A percentile compares a stretch with the other conserved stretches of the same genome.
phyloP scores from a whole-genome alignment of 306 rosid species.

The Vigna unguiculata region DNA sequence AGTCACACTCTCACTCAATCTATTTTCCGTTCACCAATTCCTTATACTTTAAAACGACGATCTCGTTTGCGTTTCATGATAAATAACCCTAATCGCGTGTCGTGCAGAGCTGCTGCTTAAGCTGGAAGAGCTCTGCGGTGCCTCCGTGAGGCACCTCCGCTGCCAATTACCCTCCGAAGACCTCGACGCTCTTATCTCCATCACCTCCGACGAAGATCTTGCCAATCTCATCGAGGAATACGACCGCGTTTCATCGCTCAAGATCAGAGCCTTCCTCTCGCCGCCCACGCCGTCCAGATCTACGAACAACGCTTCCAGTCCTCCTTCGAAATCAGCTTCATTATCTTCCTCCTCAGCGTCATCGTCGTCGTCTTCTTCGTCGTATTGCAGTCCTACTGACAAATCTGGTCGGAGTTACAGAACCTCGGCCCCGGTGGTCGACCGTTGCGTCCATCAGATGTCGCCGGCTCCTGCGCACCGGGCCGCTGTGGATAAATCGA shows the following conservation, averaged over 20 bases:
- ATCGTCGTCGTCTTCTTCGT: slow-evolving; percentile 48
- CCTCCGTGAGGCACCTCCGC: slow-evolving; percentile 69
- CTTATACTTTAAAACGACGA: slow-evolving; percentile 8
- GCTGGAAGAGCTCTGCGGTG: slow-evolving; percentile 75
- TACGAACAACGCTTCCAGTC: slow-evolving; percentile 44
- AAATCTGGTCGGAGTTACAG: slow-evolving; percentile 47
- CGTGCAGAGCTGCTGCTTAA: slow-evolving; percentile 73
- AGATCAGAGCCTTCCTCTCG: slow-evolving; percentile 85
- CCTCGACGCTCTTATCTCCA: slow-evolving; percentile 88
- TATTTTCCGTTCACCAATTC: background rate
- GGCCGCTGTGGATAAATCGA: slow-evolving; percentile 47
- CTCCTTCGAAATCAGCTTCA: slow-evolving; percentile 53
- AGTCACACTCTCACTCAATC: background rate
- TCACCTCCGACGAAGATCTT: slow-evolving; percentile 90
- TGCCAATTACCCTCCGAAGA: slow-evolving; percentile 92
- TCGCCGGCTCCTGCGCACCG: slow-evolving; percentile 48
- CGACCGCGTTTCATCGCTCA: slow-evolving; percentile 63
- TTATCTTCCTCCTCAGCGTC: slow-evolving; percentile 59
- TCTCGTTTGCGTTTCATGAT: slow-evolving; percentile 25
- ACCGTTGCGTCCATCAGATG: slow-evolving; percentile 62
- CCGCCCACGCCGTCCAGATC: slow-evolving; percentile 68
- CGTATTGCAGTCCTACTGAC: slow-evolving; percentile 41
- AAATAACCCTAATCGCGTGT: slow-evolving; percentile 28
- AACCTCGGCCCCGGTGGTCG: slow-evolving; percentile 23
- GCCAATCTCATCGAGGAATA: slow-evolving; percentile 87